phyloP scores from a whole-genome alignment of 164 flowering plant genomes.

The Cinnamomum micranthum region DNA sequence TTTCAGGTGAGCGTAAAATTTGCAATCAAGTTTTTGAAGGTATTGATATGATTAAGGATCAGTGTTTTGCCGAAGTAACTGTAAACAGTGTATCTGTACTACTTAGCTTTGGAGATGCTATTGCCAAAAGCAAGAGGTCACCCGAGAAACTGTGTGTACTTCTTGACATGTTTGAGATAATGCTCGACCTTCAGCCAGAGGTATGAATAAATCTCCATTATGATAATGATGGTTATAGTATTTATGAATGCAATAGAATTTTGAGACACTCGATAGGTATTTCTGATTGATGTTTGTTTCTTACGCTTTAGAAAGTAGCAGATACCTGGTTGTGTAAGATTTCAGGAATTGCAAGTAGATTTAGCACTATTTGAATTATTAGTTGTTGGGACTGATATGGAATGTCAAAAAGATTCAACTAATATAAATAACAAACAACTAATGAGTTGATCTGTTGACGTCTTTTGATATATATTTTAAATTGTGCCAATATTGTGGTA shows the following conservation, averaged over 20 bases:
- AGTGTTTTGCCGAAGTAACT: slow-evolving; percentile 87
- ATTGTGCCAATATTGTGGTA: too few relatives aligned
- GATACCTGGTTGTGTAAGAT: too few relatives aligned
- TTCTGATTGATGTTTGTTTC: neutral
- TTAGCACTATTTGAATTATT: too few relatives aligned
- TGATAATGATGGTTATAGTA: neutral
- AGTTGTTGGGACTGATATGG: too few relatives aligned
- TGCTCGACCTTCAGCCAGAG: slow-evolving; percentile 90
- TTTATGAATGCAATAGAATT: neutral
- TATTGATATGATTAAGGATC: slow-evolving; percentile 58
- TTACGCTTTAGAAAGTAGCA: neutral
- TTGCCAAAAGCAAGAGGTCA: slow-evolving; percentile 95
- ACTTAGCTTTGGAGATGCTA: slow-evolving; percentile 96
- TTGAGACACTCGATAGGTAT: neutral
- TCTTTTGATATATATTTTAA: too few relatives aligned
- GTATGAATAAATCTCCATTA: slow-evolving; percentile 30
- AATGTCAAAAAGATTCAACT: too few relatives aligned
- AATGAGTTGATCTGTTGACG: too few relatives aligned
- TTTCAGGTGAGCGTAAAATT: slow-evolving; percentile 78
- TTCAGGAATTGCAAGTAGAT: too few relatives aligned
- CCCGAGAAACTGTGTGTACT: slow-evolving; percentile 97
- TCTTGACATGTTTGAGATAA: slow-evolving; percentile 93
- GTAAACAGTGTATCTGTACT: slow-evolving; percentile 71
- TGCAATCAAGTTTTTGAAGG: slow-evolving; percentile 91
- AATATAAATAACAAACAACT: too few relatives aligned